phyloP scores from a whole-genome alignment of 169 alveolate genomes.

The Cryptosporidium meleagridis region DNA sequence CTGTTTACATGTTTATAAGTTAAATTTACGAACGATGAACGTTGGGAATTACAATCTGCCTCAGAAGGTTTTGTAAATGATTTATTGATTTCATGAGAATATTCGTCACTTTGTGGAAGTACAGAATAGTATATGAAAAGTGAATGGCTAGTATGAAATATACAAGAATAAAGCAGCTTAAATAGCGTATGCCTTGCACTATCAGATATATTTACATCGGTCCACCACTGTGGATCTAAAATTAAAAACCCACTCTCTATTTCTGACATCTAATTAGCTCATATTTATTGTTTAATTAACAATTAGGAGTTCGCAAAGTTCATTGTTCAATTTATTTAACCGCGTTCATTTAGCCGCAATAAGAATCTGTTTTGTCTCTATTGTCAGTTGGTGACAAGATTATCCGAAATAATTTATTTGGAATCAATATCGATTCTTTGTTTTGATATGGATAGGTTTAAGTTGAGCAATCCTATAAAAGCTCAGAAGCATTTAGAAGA shows the following conservation, averaged over 20 bases:
- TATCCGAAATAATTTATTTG: not conserved
- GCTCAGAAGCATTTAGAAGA: constrained; percentile 8
- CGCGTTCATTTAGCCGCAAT: constrained; percentile 57
- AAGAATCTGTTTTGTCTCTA: constrained; percentile 62
- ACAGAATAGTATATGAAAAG: constrained; percentile 57
- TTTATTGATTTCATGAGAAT: not conserved
- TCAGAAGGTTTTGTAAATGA: not conserved
- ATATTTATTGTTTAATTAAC: not conserved
- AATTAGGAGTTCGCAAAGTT: not conserved
- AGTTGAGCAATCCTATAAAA: constrained; percentile 17
- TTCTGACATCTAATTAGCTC: constrained; percentile 30
- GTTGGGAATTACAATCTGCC: not conserved
- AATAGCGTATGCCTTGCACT: constrained; percentile 17
- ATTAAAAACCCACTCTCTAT: constrained; percentile 63
- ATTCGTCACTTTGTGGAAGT: not conserved
- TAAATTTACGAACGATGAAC: not conserved
- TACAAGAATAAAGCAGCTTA: constrained; percentile 44
- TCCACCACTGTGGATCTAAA: constrained; percentile 57
- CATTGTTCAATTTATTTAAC: not conserved
- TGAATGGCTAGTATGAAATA: constrained; percentile 52
- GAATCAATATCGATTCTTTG: not conserved
- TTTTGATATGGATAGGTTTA: constrained; percentile 17
- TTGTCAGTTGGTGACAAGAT: constrained; percentile 24
- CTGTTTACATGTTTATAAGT: constrained; percentile 51
- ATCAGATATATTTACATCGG: constrained; percentile 18